These are phyloP conservation scores for Diospyros kaki DNA, from an alignment of 148 eudicot genomes.

Conservation along the genomic window DNA sequence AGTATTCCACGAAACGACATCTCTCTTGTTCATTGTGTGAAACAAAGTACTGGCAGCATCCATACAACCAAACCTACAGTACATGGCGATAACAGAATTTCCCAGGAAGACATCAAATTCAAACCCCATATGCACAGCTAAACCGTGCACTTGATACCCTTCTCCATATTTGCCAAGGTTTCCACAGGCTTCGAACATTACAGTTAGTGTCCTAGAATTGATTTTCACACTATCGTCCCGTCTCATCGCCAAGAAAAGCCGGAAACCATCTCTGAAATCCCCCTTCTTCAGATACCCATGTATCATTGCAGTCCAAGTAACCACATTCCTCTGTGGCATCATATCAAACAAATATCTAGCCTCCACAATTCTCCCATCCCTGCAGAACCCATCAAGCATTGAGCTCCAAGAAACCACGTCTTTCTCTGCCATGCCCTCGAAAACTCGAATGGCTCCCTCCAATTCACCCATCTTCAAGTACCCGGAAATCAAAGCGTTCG, in stretches of 20 bases:
- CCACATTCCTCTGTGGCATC: constrained; percentile 46
- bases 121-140: constrained; percentile 43
- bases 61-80: constrained; percentile 44
- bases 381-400: constrained; percentile 61
- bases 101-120: constrained; percentile 41
- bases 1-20: constrained; percentile 50
- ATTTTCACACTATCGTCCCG: constrained; percentile 25
- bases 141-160: constrained; percentile 56
- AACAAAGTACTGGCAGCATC: constrained; percentile 39
- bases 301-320: constrained; percentile 61
- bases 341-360: constrained; percentile 41
- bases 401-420: constrained; percentile 68
- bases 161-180: constrained; percentile 32
- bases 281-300: constrained; percentile 46
- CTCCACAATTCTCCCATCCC: constrained; percentile 27
- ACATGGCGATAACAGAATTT: constrained; percentile 53
- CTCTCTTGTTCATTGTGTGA: constrained; percentile 30
- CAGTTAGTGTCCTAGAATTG: constrained; percentile 38
- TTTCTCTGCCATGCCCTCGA: constrained; percentile 42
- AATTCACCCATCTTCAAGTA: constrained; percentile 44
- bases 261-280: constrained; percentile 43
- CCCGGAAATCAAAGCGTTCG: constrained; percentile 54
- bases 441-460: constrained; percentile 36
- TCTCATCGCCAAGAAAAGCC: constrained; percentile 48
- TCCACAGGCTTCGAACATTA: constrained; percentile 53